Conservation (phyloP, 495 filamentous ascomycete genomes). For the Podospora didyma region DNA sequence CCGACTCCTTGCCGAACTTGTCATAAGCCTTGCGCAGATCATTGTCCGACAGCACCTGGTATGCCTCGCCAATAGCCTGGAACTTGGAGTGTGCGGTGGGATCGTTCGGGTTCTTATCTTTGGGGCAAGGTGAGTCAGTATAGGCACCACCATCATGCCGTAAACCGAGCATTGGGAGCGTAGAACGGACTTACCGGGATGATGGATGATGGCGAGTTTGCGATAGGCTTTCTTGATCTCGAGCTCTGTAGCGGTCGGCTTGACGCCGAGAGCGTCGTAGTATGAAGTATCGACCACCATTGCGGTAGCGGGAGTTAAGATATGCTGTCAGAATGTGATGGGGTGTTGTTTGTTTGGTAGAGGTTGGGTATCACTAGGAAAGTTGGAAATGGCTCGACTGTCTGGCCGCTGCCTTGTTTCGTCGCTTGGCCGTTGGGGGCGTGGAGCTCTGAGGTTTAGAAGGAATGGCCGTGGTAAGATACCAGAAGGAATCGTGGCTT, state of each 20-base stretch:
- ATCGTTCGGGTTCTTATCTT: conserved; percentile 98
- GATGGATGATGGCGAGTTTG: conserved; percentile 79
- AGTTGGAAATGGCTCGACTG: no score
- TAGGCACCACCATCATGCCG: neutral
- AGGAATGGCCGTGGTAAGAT: no score
- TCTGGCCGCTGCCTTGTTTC: no score
- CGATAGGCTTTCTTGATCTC: conserved; percentile 99
- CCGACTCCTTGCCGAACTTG: conserved; percentile 90
- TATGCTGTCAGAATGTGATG: neutral
- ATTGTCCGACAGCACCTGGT: conserved; percentile 88
- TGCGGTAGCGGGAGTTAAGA: conserved; percentile 13
- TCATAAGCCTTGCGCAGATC: conserved; percentile 90
- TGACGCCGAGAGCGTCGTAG: conserved; percentile 88
- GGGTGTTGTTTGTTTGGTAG: neutral
- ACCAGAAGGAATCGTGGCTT: no score
- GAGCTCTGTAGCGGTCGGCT: conserved; percentile 82
- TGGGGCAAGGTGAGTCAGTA: conserved; percentile 9
- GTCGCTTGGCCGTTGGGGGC: no score
- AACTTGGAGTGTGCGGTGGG: conserved; percentile 91
- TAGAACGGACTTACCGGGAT: conserved; percentile 44
- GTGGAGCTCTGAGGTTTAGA: no score
- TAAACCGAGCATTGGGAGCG: no score
- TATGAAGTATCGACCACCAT: conserved; percentile 86
- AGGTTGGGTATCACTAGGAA: no score
- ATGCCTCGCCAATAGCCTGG: conserved; percentile 94